These are phyloP conservation scores for Mortierella sp. DNA, from an alignment of 371 early-diverging fungal species.

Conservation along the genomic window DNA sequence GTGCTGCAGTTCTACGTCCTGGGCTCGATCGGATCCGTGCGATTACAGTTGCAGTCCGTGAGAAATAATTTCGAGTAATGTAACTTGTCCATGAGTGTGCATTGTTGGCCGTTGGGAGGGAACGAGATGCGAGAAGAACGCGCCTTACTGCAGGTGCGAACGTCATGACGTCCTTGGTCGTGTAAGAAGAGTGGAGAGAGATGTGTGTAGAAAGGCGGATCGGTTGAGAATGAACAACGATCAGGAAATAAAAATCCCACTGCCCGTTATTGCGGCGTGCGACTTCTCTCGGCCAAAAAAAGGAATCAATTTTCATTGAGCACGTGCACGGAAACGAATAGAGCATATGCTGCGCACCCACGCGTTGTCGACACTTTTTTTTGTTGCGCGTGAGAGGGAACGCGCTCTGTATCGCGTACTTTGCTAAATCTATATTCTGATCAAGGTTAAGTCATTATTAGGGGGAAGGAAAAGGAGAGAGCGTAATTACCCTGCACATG, in stretches of 20 bases:
- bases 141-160: background rate
- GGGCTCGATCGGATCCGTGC: slow-evolving; percentile 13
- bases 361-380: too few relatives aligned
- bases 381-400: too few relatives aligned
- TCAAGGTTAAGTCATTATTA: too few relatives aligned
- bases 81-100: slow-evolving; percentile 9
- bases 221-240: background rate
- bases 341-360: too few relatives aligned
- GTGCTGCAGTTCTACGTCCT: background rate
- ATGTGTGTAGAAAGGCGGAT: background rate
- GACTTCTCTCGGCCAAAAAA: too few relatives aligned
- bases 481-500: too few relatives aligned
- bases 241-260: too few relatives aligned
- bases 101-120: background rate
- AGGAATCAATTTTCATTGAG: too few relatives aligned
- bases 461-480: too few relatives aligned
- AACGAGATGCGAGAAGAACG: background rate
- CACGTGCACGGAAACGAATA: too few relatives aligned
- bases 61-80: slow-evolving; percentile 15
- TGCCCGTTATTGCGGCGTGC: background rate
- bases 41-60: slow-evolving; percentile 1
- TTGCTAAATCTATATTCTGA: too few relatives aligned
- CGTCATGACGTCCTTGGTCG: slow-evolving; percentile 1
- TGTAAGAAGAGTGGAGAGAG: slow-evolving; percentile 3
- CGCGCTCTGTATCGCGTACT: too few relatives aligned